Evolutionary conservation across 2,329 filamentous ascomycete species (phyloP).

Genomic region (Alternaria atra): DNA sequence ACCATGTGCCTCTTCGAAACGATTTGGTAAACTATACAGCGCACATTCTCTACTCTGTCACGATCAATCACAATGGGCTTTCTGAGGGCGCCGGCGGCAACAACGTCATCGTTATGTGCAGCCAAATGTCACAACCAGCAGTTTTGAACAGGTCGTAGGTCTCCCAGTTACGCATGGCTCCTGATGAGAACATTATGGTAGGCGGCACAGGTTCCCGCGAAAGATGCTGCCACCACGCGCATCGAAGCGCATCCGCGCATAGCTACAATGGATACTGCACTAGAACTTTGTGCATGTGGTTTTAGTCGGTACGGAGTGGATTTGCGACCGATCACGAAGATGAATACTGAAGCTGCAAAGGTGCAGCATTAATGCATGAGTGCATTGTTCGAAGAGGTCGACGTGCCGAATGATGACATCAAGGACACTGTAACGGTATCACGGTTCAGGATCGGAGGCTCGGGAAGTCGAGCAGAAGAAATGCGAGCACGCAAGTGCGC

Average conservation of each 20-base stretch:
- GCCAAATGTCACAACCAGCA: not conserved
- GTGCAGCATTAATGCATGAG: not conserved
- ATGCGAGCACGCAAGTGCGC: not conserved
- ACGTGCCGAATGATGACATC: not conserved
- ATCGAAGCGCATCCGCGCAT: not conserved
- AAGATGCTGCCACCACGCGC: not conserved
- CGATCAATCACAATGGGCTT: not conserved
- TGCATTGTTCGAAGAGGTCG: not conserved
- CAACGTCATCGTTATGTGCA: not conserved
- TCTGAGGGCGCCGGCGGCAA: not conserved
- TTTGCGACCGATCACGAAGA: not conserved
- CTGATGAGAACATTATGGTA: not conserved
- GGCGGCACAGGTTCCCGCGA: not conserved
- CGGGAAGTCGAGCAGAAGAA: not conserved
- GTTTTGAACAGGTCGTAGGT: not conserved
- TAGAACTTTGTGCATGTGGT: not conserved
- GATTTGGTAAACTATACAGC: not conserved
- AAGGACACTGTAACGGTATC: not conserved
- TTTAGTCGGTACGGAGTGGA: not conserved
- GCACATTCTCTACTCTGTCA: not conserved
- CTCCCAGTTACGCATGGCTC: not conserved
- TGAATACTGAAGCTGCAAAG: slow-evolving; percentile 4
- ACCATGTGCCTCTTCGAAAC: not conserved
- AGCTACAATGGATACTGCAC: not conserved
- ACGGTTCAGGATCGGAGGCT: not conserved